Percentiles rank a stretch among this genome's conserved stretches.
phyloP scores from a whole-genome alignment of 2,329 filamentous ascomycete species.

The Dothiorella sarmentorum region DNA sequence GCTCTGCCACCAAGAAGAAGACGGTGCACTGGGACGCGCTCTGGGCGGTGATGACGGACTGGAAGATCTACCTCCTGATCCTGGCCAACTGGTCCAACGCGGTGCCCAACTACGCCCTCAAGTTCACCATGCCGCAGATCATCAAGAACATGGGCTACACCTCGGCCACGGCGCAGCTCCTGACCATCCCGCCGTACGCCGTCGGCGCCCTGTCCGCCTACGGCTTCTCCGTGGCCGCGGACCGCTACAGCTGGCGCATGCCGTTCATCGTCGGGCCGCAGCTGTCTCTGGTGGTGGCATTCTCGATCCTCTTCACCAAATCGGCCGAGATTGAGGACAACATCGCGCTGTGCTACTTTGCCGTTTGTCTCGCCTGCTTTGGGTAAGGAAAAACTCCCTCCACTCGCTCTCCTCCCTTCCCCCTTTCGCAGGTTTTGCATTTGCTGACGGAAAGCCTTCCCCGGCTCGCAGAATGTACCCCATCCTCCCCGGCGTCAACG shows the following conservation, averaged over 20 bases:
- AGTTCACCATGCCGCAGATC: slow-evolving; percentile 25
- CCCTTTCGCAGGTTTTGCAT: no score
- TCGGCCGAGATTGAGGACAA: slow-evolving; percentile 39
- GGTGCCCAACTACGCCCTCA: slow-evolving; percentile 35
- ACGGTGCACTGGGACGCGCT: neutral
- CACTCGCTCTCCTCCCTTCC: no score
- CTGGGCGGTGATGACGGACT: neutral
- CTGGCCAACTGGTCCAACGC: slow-evolving; percentile 11
- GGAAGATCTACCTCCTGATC: slow-evolving; percentile 6
- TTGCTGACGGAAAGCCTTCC: neutral
- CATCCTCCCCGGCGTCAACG: slow-evolving; percentile 28
- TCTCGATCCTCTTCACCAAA: slow-evolving; percentile 42
- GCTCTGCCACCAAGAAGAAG: slow-evolving; percentile 18
- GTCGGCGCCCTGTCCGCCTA: slow-evolving; percentile 27
- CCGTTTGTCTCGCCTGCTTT: slow-evolving; percentile 43
- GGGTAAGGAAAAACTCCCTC: slow-evolving; percentile 26
- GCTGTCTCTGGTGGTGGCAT: slow-evolving; percentile 35
- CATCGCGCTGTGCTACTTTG: slow-evolving; percentile 44
- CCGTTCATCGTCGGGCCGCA: slow-evolving; percentile 29
- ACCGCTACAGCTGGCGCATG: slow-evolving; percentile 28
- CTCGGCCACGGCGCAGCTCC: slow-evolving; percentile 29
- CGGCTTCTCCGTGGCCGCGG: slow-evolving; percentile 26
- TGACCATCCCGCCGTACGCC: slow-evolving; percentile 28
- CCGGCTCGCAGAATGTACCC: slow-evolving; percentile 28
- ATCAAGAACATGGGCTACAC: slow-evolving; percentile 30